Conservation (phyloP, 805 yeast species). For the Saccharomycopsis oosterbeekiorum region DNA sequence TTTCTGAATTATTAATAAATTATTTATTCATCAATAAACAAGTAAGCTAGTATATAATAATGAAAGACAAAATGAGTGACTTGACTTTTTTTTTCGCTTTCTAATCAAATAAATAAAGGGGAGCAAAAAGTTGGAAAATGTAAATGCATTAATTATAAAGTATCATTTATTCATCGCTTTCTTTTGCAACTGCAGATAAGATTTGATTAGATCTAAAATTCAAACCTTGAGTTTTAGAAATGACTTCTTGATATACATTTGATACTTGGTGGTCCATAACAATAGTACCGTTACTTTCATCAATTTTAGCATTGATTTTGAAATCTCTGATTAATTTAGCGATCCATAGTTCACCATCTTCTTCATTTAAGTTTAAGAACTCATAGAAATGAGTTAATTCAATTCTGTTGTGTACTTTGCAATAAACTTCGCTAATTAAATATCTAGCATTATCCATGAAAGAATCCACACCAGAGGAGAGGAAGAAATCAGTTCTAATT, state of each 20-base stretch:
- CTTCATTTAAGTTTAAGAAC: slow-evolving; percentile 34
- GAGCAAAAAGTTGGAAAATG: neutral
- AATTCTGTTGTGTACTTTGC: slow-evolving; percentile 43
- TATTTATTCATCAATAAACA: neutral
- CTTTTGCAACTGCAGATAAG: slow-evolving; percentile 35
- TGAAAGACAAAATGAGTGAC: neutral
- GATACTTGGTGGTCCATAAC: slow-evolving; percentile 45
- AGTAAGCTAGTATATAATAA: neutral
- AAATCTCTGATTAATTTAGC: slow-evolving; percentile 39
- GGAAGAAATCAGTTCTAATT: slow-evolving; percentile 48
- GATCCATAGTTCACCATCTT: slow-evolving; percentile 43
- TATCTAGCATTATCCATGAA: slow-evolving; percentile 40
- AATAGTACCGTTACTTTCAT: slow-evolving; percentile 41
- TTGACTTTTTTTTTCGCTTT: neutral
- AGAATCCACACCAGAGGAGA: slow-evolving; percentile 29
- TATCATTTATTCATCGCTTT: slow-evolving; percentile 16
- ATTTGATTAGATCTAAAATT: slow-evolving; percentile 51
- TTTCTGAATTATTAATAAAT: neutral
- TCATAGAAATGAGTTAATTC: slow-evolving; percentile 37
- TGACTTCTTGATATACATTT: slow-evolving; percentile 56
- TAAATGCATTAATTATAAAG: neutral
- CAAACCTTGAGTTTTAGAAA: slow-evolving; percentile 58
- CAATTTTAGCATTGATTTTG: slow-evolving; percentile 44
- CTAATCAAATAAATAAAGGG: neutral
- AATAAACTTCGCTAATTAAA: slow-evolving; percentile 42